A percentile compares a stretch with the other conserved stretches of the same genome.
Conservation (phyloP, 2,329 filamentous ascomycete species). For the Trichoderma sp. region DNA sequence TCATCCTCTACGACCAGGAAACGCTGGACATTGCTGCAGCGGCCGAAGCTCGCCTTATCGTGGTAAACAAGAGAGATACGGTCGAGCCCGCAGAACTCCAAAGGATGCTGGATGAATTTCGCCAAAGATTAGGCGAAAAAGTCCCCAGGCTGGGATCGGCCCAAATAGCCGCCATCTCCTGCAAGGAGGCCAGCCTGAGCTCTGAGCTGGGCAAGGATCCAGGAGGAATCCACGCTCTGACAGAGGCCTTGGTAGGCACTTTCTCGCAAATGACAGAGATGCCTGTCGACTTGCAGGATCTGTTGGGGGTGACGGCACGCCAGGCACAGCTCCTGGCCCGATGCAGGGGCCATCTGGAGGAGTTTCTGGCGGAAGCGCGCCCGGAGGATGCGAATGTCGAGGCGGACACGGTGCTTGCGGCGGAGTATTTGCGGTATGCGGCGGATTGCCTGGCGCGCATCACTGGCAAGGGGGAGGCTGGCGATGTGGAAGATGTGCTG, state of each 20-base stretch:
- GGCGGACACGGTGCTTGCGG: conserved; percentile 83
- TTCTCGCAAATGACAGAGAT: conserved; percentile 72
- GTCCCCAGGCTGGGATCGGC: conserved; percentile 34
- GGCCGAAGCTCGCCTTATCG: conserved; percentile 51
- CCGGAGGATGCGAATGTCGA: conserved; percentile 42
- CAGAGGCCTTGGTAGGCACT: conserved; percentile 61
- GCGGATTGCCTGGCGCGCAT: conserved; percentile 80
- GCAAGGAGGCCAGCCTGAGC: conserved; percentile 54
- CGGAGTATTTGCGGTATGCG: conserved; percentile 81
- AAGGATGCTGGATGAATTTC: conserved; percentile 43
- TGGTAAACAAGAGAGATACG: conserved; percentile 63
- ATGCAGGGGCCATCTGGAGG: conserved; percentile 69
- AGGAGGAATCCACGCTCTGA: conserved; percentile 67
- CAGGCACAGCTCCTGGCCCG: conserved; percentile 77
- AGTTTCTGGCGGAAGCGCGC: conserved; percentile 64
- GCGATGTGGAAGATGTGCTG: conserved; percentile 92
- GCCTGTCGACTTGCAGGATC: conserved; percentile 71
- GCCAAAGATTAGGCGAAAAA: conserved; percentile 22
- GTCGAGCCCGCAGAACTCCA: conserved; percentile 38
- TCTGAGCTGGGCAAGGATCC: conserved; percentile 42
- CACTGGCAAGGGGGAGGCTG: conserved; percentile 78
- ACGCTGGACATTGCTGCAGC: conserved; percentile 53
- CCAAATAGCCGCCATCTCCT: conserved; percentile 62
- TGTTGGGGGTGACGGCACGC: conserved; percentile 85
- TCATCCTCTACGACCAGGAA: conserved; percentile 54